A percentile compares a stretch with the other conserved stretches of the same genome.
phyloP scores from a whole-genome alignment of 495 filamentous ascomycete species.

The Hyaloscypha bicolor region DNA sequence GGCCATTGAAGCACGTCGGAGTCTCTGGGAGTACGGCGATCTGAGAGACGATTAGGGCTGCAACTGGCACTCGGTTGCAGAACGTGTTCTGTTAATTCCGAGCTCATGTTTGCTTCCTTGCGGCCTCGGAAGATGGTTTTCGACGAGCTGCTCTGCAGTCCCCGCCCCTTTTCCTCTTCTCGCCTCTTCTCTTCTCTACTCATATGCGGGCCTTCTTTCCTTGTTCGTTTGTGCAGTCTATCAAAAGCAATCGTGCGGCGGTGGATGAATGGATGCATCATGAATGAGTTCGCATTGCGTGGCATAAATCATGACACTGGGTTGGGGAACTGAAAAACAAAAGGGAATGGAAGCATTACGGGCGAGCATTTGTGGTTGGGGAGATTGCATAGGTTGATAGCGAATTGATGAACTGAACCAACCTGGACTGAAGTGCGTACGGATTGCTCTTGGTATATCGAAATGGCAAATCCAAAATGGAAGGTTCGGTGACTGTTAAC shows the following conservation, averaged over 20 bases:
- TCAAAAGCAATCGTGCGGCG: neutral
- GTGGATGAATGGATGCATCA: neutral
- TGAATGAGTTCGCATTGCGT: neutral
- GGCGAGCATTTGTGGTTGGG: neutral
- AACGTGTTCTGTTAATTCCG: neutral
- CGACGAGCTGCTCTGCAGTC: neutral
- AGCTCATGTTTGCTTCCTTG: neutral
- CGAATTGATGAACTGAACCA: neutral
- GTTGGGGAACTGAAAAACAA: neutral
- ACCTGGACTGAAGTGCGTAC: neutral
- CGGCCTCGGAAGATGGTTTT: no score
- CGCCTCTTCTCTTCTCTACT: neutral
- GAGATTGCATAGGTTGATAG: neutral
- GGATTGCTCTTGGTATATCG: no score
- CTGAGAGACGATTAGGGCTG: slow-evolving; percentile 68
- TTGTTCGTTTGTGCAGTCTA: neutral
- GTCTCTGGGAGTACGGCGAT: slow-evolving; percentile 99
- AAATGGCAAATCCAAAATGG: no score
- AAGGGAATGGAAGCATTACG: neutral
- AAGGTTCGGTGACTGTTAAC: no score
- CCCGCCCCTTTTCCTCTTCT: neutral
- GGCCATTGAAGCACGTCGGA: slow-evolving; percentile 75
- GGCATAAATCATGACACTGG: neutral
- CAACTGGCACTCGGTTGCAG: neutral
- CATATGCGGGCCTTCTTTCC: neutral